These are phyloP conservation scores for Phanerochaete sordida DNA, from an alignment of 768 basidiomycete genomes.

Conservation along the genomic window DNA sequence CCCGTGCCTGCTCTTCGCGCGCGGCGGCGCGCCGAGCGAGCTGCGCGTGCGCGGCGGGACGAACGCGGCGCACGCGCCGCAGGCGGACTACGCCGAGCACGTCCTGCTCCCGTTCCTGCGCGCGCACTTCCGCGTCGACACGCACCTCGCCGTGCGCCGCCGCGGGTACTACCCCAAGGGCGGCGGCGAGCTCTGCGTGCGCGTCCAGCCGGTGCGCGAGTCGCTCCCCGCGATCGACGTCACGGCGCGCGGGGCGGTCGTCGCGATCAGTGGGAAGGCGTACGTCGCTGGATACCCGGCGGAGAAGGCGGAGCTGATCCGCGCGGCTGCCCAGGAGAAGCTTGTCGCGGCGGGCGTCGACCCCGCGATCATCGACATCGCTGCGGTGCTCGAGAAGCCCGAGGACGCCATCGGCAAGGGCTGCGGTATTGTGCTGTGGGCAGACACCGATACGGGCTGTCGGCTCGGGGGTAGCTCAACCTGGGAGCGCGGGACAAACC, in stretches of 20 bases:
- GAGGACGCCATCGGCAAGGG: constrained; percentile 48
- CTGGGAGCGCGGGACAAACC: constrained; percentile 45
- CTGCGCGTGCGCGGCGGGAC: constrained; percentile 68
- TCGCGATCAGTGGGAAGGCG: constrained; percentile 49
- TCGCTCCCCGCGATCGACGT: constrained; percentile 48
- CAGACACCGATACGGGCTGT: constrained; percentile 65
- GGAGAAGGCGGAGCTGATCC: constrained; percentile 53
- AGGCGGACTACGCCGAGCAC: constrained; percentile 67
- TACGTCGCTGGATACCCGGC: constrained; percentile 67
- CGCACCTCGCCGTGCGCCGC: constrained; percentile 44
- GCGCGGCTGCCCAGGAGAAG: constrained; percentile 43
- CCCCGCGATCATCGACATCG: constrained; percentile 22
- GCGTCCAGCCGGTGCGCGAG: constrained; percentile 27
- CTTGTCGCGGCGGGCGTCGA: constrained; percentile 40
- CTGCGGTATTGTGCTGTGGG: constrained; percentile 73
- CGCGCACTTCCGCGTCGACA: constrained; percentile 45
- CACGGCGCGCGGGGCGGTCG: constrained; percentile 53
- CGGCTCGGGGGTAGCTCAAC: constrained; percentile 67
- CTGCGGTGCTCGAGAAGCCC: constrained; percentile 23
- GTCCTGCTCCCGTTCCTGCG: constrained; percentile 68
- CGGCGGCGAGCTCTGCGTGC: constrained; percentile 57
- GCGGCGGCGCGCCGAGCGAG: constrained; percentile 32
- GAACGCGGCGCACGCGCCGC: constrained; percentile 68
- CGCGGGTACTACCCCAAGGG: constrained; percentile 76
- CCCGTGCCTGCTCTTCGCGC: constrained; percentile 62